Percentiles rank a stretch among this genome's conserved stretches.
Evolutionary conservation across 805 yeast genomes (phyloP).

Genomic region (Cyberlindnera mycetangii): DNA sequence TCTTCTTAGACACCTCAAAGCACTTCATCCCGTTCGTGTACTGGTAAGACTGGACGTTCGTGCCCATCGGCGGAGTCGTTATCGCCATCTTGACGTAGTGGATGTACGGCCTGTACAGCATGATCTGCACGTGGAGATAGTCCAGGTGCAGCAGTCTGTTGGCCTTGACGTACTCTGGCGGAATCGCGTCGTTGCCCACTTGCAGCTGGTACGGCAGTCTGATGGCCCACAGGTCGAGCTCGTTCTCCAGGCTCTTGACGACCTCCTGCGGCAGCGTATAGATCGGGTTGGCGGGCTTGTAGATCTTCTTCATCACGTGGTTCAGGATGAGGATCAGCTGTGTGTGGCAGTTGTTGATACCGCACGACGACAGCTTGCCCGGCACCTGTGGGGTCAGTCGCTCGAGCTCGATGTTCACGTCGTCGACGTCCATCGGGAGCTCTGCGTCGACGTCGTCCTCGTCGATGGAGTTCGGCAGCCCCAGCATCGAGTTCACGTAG

Average conservation of each 20-base stretch:
- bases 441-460: constrained; percentile 88
- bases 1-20: constrained; percentile 78
- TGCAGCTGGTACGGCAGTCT: constrained; percentile 69
- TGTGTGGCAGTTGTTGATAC: constrained; percentile 83
- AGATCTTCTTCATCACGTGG: constrained; percentile 66
- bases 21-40: constrained; percentile 79
- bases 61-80: constrained; percentile 35
- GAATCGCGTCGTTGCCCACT: constrained; percentile 38
- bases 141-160: constrained; percentile 72
- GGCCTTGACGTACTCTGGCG: constrained; percentile 57
- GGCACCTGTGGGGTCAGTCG: constrained; percentile 31
- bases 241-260: constrained; percentile 69
- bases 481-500: constrained; percentile 84
- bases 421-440: constrained; percentile 80
- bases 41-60: constrained; percentile 35
- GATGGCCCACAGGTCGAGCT: constrained; percentile 71
- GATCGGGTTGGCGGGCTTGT: constrained; percentile 53
- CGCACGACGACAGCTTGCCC: constrained; percentile 34
- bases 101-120: constrained; percentile 85
- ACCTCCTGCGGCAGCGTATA: constrained; percentile 34
- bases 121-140: constrained; percentile 76
- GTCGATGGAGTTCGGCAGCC: constrained; percentile 72
- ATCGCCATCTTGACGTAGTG: constrained; percentile 48
- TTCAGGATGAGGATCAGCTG: constrained; percentile 66
- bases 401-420: constrained; percentile 56